Percentiles rank a stretch among this genome's conserved stretches.
These are phyloP conservation scores for Phytophthora agathidicida DNA, from an alignment of 352 stramenopile species.

Conservation along the genomic window DNA sequence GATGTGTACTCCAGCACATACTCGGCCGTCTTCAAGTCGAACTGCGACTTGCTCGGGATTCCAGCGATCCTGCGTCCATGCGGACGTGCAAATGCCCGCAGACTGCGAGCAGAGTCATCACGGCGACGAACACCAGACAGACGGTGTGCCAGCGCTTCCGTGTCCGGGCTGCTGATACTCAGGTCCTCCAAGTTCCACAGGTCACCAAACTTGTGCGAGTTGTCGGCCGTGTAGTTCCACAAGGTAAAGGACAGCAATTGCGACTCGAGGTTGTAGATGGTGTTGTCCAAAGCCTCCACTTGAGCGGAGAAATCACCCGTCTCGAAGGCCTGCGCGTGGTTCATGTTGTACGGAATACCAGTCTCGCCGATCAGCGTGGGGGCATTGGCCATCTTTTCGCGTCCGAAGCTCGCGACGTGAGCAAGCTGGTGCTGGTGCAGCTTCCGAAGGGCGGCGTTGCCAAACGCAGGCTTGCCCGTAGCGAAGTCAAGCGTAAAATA, in stretches of 20 bases:
- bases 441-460: conserved; percentile 48
- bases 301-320: conserved; percentile 53
- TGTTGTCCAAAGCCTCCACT: conserved; percentile 61
- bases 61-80: conserved; percentile 68
- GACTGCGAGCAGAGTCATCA: conserved; percentile 43
- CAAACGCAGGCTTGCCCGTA: conserved; percentile 65
- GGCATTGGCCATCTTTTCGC: conserved; percentile 40
- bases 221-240: conserved; percentile 87
- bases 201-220: conserved; percentile 72
- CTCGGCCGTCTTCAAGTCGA: conserved; percentile 41
- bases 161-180: conserved; percentile 68
- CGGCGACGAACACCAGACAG: conserved; percentile 37
- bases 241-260: conserved; percentile 81
- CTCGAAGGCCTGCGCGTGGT: conserved; percentile 44
- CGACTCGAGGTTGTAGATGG: conserved; percentile 59
- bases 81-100: conserved; percentile 68
- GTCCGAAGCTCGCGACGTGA: conserved; percentile 53
- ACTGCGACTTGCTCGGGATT: conserved; percentile 59
- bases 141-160: conserved; percentile 18
- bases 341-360: conserved; percentile 70
- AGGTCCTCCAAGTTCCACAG: conserved; percentile 85
- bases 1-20: conserved; percentile 63
- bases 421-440: conserved; percentile 63
- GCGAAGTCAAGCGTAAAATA: conserved; percentile 75
- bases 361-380: conserved; percentile 67